Base-by-base conservation (phyloP, 768 basidiomycete species). In the Agaricus blazei region DNA sequence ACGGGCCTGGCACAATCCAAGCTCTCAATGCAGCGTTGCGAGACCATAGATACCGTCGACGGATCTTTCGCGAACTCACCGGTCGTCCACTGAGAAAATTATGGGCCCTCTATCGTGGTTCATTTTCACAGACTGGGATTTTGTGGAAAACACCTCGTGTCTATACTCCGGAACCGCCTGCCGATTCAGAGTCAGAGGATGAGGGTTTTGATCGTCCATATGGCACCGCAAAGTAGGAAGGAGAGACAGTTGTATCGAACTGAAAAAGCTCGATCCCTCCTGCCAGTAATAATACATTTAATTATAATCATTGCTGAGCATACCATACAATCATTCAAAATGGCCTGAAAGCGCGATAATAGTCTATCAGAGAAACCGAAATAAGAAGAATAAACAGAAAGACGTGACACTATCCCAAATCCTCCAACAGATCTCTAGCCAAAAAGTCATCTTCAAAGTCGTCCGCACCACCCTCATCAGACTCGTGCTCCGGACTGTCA, bases 361-460 rank as follows among this genome's bases (percentile, higher is more conserved):
- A 56, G 56, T 41, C 52, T 40, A 44, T 41, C 24, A 48, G 58
- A 62, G 45, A 43, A n/a, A n/a, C 26, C 27, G 48, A 45, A 41
- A 60, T 36, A 15, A 52, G 50, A 45, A 51, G 19, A 57, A 57
- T 46, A n/a, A 45, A 61, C 5, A 40, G 12, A 40, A 40, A 40
- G n/a, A 40, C 7, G n/a, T 0, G 14, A 12, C 4, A 41, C 69
- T 84, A 90, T 81, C 87, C 85, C 82, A 78, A 82, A 57, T 90
- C 88, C 65, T 86, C 86, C 64, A 83, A 87, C 60, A 91, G 72
- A 64, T 87, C 90, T 38, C 84, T 77, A n/a, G 88, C 83, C n/a
- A 90, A 72, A 65, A 90, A 90, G 65, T 90, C 88, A 41, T 89
- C 88, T 3, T 88, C 87, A 1, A 80, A 78, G 1, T 82, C 82